Evolutionary conservation across 495 filamentous ascomycete genomes (phyloP).

Genomic region (Daldinia vernicosa): DNA sequence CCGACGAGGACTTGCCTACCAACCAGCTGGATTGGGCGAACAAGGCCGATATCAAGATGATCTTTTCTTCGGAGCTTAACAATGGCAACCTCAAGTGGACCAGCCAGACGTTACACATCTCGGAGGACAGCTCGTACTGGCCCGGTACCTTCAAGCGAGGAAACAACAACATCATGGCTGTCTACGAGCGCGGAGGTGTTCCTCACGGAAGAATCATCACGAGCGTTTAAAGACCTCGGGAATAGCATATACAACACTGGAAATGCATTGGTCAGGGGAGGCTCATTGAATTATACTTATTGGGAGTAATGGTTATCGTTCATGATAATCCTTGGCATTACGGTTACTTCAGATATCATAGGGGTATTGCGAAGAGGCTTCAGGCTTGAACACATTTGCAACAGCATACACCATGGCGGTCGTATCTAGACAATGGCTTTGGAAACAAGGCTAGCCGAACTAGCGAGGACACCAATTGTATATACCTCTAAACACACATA

Average conservation of each 20-base stretch:
- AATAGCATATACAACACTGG: neutral
- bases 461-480: neutral
- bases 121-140: conserved; percentile 29
- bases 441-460: neutral
- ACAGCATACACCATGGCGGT: neutral
- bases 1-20: conserved; percentile 59
- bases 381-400: neutral
- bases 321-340: conserved; percentile 24
- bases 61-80: conserved; percentile 24
- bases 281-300: neutral
- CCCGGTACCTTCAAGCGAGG: conserved; percentile 26
- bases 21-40: conserved; percentile 29
- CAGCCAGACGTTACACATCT: conserved; percentile 19
- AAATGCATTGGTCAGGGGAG: neutral
- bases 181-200: conserved; percentile 36
- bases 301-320: conserved; percentile 14
- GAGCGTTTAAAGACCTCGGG: neutral
- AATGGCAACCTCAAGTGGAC: conserved; percentile 29
- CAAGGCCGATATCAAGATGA: conserved; percentile 43
- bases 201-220: conserved; percentile 24
- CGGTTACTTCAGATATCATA: neutral
- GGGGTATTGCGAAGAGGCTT: neutral
- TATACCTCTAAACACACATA: neutral
- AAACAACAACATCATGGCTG: conserved; percentile 22
- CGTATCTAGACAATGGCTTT: neutral